Evolutionary conservation across 768 basidiomycete genomes (phyloP).

Genomic region (Rhizopogon vinicolor): DNA sequence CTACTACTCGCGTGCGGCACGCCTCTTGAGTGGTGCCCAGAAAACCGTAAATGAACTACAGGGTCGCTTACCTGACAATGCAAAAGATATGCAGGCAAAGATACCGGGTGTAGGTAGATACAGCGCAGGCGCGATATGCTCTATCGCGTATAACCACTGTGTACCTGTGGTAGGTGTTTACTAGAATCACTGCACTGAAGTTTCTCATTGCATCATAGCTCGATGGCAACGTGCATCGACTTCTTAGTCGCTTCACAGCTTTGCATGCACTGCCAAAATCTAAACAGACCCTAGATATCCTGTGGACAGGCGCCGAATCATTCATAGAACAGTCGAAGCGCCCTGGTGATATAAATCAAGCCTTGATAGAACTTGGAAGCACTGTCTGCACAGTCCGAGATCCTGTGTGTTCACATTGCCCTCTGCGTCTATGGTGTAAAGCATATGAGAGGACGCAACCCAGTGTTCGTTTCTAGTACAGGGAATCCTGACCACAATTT

Average conservation of each 20-base stretch:
- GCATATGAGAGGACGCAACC: constrained; percentile 41
- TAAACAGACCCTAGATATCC: constrained; percentile 68
- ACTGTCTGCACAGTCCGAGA: constrained; percentile 87
- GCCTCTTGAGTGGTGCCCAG: constrained; percentile 79
- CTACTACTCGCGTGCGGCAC: constrained; percentile 83
- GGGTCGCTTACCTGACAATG: constrained; percentile 76
- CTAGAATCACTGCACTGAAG: neutral
- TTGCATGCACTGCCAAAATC: constrained; percentile 79
- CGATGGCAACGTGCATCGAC: constrained; percentile 85
- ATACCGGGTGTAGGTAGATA: constrained; percentile 89
- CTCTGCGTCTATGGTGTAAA: constrained; percentile 62
- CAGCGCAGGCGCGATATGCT: constrained; percentile 80
- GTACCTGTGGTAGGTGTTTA: constrained; percentile 71
- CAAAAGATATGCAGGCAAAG: constrained; percentile 73
- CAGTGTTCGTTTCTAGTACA: constrained; percentile 8
- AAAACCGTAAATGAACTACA: constrained; percentile 61
- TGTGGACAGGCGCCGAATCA: constrained; percentile 76
- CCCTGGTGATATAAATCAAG: constrained; percentile 88
- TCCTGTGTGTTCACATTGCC: constrained; percentile 72
- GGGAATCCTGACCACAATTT: too few relatives aligned
- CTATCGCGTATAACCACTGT: constrained; percentile 83
- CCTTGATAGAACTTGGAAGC: constrained; percentile 91
- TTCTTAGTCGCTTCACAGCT: constrained; percentile 81
- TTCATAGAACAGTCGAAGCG: constrained; percentile 54
- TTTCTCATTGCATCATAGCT: constrained; percentile 41